Evolutionary conservation across 2,329 filamentous ascomycete genomes (phyloP).

Genomic region (Sclerotinia glacialis): DNA sequence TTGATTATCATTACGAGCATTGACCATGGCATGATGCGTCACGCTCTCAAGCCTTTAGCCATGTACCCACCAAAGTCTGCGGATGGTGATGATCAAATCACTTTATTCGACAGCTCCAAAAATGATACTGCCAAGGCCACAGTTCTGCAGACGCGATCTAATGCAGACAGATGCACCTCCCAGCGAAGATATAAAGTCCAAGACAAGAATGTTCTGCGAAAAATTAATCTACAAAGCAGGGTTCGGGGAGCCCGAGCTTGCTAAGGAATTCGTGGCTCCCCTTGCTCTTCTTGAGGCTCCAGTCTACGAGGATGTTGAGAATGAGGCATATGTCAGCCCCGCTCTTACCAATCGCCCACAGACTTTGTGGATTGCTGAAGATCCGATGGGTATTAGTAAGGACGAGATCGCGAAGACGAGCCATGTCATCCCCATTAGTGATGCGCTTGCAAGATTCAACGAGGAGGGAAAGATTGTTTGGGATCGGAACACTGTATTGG

Average conservation of each 20-base stretch:
- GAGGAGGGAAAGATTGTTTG: conserved; percentile 65
- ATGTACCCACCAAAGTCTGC: conserved; percentile 72
- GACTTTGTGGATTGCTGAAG: conserved; percentile 76
- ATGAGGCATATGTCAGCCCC: conserved; percentile 71
- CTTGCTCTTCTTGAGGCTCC: conserved; percentile 51
- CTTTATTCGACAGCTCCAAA: conserved; percentile 27
- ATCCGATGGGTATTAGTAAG: conserved; percentile 68
- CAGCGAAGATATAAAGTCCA: conserved; percentile 27
- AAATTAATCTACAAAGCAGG: conserved; percentile 73
- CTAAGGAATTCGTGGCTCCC: conserved; percentile 49
- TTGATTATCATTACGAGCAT: conserved; percentile 71
- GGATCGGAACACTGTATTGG: conserved; percentile 44
- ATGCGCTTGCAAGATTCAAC: conserved; percentile 68
- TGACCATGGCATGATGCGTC: conserved; percentile 69
- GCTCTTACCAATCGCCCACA: conserved; percentile 60
- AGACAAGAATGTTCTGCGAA: conserved; percentile 50
- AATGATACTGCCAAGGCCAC: conserved; percentile 26
- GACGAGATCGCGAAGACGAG: conserved; percentile 72
- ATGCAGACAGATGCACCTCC: conserved; percentile 8
- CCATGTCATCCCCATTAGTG: conserved; percentile 72
- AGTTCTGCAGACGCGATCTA: conserved; percentile 35
- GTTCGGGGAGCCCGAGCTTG: conserved; percentile 66
- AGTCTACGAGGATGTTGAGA: conserved; percentile 58
- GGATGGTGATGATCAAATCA: conserved; percentile 51
- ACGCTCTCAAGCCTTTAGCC: conserved; percentile 70